Base-by-base conservation (phyloP, 148 eudicot genomes). In the Vaccinium myrtillus region DNA sequence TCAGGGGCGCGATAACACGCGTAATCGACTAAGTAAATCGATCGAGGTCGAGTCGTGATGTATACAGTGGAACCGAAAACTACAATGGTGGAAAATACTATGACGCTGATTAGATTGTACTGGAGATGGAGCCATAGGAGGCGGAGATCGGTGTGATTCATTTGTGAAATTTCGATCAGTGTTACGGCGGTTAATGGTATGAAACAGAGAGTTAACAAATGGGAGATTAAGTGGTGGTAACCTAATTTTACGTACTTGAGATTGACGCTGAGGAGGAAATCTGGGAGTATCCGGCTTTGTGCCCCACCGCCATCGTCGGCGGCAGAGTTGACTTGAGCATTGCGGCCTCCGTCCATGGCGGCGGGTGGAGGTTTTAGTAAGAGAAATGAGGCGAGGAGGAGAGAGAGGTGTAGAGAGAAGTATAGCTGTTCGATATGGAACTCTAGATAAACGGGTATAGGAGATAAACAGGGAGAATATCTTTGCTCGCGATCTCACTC, bases 211-310 rank as follows among this genome's bases (percentile, higher is more conserved):
- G 79, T 71, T 10, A 83, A 30, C 10, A 79, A 18, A 21, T 83
- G n/a, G 13, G 85, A 78, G 58, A 86, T 86, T 59, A 86, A 69
- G 53, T 86, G 79, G 25, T 86, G 81, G 19, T 85, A 85, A 21
- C 81, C 84, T 32, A 75, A 12, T 15, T 81, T 85, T 13, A 85
- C 81, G 71, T 85, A 75, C 74, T 85, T 85, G 4, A 81, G 81
- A 36, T 75, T 81, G 13, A 83, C 84, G 79, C 79, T 73, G 7
- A 53, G 79, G 0, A 85, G 75, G 46, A 85, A 81, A 51, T 85
- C 79, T 11, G 88, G 85, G 30, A 86, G 86, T 15, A 84, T 73
- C 39, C 87, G 80, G 51, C 83, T 30, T 21, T 19, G 6, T 21
- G 50, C 1, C 16, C 15, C 75, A 30, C 46, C 84, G 25, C 51